Base-by-base conservation (phyloP, 1,139 yeast genomes). In the Suhomyces bolitotheri region DNA sequence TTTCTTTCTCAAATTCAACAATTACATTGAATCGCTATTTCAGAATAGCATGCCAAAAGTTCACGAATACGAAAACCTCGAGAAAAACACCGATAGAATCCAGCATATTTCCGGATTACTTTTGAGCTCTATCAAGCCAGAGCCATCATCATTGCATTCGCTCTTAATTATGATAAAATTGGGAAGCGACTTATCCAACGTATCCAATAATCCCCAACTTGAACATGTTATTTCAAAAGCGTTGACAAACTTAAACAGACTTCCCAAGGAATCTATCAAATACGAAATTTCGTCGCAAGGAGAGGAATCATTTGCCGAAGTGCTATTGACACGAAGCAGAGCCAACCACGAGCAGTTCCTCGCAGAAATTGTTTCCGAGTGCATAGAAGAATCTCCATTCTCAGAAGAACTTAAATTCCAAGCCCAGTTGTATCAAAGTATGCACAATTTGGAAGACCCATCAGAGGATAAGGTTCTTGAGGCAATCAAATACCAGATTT, bases 51-150 rank as follows among this genome's bases (percentile, higher is more conserved):
- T 55, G 8, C 74, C 73, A 0, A 44, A 46, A 17, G 56, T 59
- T 3, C 76, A 71, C 43, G 72, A 69, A 43, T 67, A 58, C 47
- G 40, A 54, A 34, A 47, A 66, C 39, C 40, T 53, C 25, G 65
- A 68, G 22, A 47, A 49, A 27, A 66, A 55, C 43, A 42, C 67
- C 15, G 60, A 60, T 27, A 45, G 63, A 19, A 51, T 68, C 4
- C 72, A 66, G 38, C 22, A 41, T 16, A 22, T 57, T 14, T 33
- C 49, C 8, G 43, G 43, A 25, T 27, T 38, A n/a, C n/a, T 50
- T 4, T 29, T 49, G 2, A 27, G 28, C 6, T 25, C 29, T 11
- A 26, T 46, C 9, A 38, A 40, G 4, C 31, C 47, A 2, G 42
- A 38, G 2, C 14, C 39, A 1, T 25, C 49, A 1, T 34, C 51